Evolutionary conservation across 352 stramenopile genomes (phyloP), one percentile per base, ranked within the genome.

Genomic region (Phytopythium boreale): DNA sequence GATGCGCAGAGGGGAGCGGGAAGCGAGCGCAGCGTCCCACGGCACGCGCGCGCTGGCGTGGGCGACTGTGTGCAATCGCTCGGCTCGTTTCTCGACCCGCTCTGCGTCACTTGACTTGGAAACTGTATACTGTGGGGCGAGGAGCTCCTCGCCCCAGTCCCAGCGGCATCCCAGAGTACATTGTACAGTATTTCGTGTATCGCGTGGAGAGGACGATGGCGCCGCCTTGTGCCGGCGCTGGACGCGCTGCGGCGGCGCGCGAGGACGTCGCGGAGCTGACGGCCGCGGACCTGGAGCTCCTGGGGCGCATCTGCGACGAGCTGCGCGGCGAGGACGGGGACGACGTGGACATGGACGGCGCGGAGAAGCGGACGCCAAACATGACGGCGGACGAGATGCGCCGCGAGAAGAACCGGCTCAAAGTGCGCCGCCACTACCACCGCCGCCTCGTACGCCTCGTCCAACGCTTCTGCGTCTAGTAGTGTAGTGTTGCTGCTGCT

Each of bases 391-490:
- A 74, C 14, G 70, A 74, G 22, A 4, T 60, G 10, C 67, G 70
- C 12, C 59, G 60, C 4, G 67, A 72, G 26, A 74, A 74, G 47
- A 77, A 77, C 53, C 67, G 70, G 15, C 63, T 68, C 24, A 77
- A 77, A 56, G 70, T 77, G 47, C 67, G 70, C 4, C 67, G 67
- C 22, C 67, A 74, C 67, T 77, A 77, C 70, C 70, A 77, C 62
- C 67, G 67, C 56, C 70, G 72, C 53, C 57, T 74, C 43, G 59
- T 65, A 58, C 36, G 59, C 27, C 10, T 9, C 31, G 24, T 5
- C 11, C 26, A n/a, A n/a, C n/a, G n/a, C n/a, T n/a, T n/a, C n/a
- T n/a, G n/a, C n/a, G n/a, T n/a, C n/a, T n/a, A n/a, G n/a, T n/a
- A n/a, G n/a, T n/a, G n/a, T n/a, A n/a, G n/a, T n/a, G n/a, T n/a